A percentile compares a stretch with the other conserved stretches of the same genome.
Evolutionary conservation across 2,329 filamentous ascomycete genomes (phyloP).

Genomic region (Curvularia spicifera): DNA sequence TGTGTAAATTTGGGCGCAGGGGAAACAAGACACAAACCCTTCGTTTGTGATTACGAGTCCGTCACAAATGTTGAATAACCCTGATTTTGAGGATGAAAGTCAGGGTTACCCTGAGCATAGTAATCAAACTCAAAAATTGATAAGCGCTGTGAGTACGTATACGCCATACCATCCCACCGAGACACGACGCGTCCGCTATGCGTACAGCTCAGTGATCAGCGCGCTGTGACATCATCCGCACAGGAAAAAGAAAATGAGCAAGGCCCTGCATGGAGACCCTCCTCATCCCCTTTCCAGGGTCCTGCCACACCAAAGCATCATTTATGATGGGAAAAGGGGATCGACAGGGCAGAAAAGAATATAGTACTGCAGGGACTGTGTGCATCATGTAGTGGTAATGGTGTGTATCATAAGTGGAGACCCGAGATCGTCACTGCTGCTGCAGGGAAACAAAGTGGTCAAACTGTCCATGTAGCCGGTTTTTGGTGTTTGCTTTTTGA

Average conservation of each 20-base stretch:
- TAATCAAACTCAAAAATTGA: neutral
- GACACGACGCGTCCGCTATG: neutral
- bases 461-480: neutral
- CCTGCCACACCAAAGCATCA: neutral
- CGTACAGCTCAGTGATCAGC: neutral
- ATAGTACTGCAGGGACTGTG: neutral
- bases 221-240: neutral
- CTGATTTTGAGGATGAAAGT: neutral
- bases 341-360: neutral
- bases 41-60: neutral
- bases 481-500: neutral
- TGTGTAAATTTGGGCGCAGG: neutral
- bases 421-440: conserved; percentile 4
- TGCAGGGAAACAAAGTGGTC: neutral
- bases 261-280: neutral
- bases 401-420: neutral
- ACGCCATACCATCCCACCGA: neutral
- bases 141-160: neutral
- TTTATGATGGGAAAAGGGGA: neutral
- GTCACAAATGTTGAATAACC: neutral
- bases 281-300: neutral
- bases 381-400: neutral
- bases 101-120: neutral
- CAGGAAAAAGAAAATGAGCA: neutral
- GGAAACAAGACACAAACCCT: neutral